A percentile compares a stretch with the other conserved stretches of the same genome.
Evolutionary conservation across 1,284 basidiomycete genomes (phyloP).

Genomic region (Xerocomus cyaneibrunnescens): DNA sequence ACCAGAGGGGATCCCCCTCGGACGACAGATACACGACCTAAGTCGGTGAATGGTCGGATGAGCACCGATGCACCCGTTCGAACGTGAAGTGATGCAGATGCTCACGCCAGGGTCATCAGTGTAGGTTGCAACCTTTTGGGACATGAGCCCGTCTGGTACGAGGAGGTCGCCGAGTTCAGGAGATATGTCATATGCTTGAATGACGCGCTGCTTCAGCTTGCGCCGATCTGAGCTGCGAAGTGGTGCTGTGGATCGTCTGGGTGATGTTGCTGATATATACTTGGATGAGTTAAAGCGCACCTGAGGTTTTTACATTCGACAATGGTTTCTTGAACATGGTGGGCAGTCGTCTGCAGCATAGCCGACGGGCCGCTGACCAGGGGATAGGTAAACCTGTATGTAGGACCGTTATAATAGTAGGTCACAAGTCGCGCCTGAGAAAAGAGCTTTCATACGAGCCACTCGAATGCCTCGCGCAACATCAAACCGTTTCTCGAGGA

Average conservation of each 20-base stretch:
- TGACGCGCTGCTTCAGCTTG: constrained; percentile 61
- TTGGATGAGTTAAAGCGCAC: constrained; percentile 22
- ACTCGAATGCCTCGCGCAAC: constrained; percentile 92
- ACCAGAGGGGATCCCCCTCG: constrained; percentile 81
- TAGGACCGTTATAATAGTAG: too few species aligned
- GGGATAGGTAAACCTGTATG: too few species aligned
- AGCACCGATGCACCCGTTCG: background rate
- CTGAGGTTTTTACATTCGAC: constrained; percentile 63
- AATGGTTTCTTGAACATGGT: constrained; percentile 77
- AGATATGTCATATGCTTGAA: constrained; percentile 46
- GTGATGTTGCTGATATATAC: background rate
- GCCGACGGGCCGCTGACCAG: too few species aligned
- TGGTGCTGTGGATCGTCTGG: constrained; percentile 44
- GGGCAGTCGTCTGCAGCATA: too few species aligned
- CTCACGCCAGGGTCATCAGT: constrained; percentile 62
- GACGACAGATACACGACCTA: constrained; percentile 64
- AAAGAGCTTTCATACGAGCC: too few species aligned
- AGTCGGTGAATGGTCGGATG: background rate
- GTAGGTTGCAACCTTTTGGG: constrained; percentile 65
- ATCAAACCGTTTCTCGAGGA: constrained; percentile 74
- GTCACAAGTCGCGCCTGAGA: too few species aligned
- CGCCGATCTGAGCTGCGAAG: constrained; percentile 67
- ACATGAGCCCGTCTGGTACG: constrained; percentile 68
- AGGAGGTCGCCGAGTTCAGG: constrained; percentile 58
- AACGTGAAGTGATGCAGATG: constrained; percentile 2